Base-by-base conservation (phyloP, 148 eudicot species). In the Rhododendron kiyosumense region DNA sequence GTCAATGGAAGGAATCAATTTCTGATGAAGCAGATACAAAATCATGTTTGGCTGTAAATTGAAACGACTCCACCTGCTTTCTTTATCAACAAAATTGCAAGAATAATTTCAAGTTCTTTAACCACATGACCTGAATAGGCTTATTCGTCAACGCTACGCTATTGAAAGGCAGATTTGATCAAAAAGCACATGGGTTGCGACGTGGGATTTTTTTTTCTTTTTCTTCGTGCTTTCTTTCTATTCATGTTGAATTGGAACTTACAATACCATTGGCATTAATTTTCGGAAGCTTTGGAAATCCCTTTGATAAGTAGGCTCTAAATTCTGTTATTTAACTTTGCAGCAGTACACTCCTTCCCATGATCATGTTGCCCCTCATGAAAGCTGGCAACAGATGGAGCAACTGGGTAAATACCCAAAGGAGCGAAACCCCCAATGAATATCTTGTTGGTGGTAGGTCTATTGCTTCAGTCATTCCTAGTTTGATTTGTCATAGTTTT, bases 341-440 rank as follows among this genome's bases (percentile, higher is more conserved):
- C 94, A 96, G 99, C 86, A 91, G 86, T 92, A 88, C 81, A 86
- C 84, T 51, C 94, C 99, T 49, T 92, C 89, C 30, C 90, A 93
- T 86, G 92, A 92, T 57, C 92, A 94, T 86, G 88, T 94, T 75
- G 98, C 99, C 49, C 98, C 96, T 83, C 94, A 91, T 65, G 96
- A 96, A 86, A 94, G 95, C 94, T 96, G 98, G 98, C 88, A 98
- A 96, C 88, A 94, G 85, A 91, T 91, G 90, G 91, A 94, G 89
- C 88, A 96, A 87, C 92, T 94, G 84, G 96, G 92, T 81, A 90
- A 90, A 43, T 93, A 94, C 89, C 93, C 95, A 63, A 91, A 77
- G 51, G 89, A 93, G 51, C 89, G 85, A 81, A 90, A 88, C 79
- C 84, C 82, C 52, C 87, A 87, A 86, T 89, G 88, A 87, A 78